Evolutionary conservation across 345 rosid genomes (phyloP).

Genomic region (Turritis glabra): DNA sequence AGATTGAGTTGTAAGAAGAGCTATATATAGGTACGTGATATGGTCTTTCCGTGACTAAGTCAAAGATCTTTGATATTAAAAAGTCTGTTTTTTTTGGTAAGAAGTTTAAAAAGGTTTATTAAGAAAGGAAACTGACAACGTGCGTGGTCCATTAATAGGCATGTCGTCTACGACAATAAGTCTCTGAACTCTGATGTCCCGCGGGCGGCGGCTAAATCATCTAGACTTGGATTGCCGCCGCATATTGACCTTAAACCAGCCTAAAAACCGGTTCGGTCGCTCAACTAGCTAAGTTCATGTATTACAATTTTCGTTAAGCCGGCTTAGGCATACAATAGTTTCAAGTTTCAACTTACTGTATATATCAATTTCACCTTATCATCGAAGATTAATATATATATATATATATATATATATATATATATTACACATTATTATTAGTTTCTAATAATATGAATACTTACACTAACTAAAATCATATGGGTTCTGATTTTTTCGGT

Average conservation of each 20-base stretch:
- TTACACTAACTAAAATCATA: too few relatives aligned
- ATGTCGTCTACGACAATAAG: slow-evolving; percentile 11
- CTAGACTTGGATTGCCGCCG: neutral
- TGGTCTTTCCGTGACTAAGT: slow-evolving; percentile 16
- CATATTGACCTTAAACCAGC: neutral
- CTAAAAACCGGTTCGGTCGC: neutral
- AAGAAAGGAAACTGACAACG: neutral
- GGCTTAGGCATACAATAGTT: neutral
- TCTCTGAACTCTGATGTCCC: neutral
- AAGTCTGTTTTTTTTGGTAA: neutral
- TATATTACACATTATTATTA: too few relatives aligned
- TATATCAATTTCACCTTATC: too few relatives aligned
- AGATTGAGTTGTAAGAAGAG: neutral
- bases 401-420: too few relatives aligned
- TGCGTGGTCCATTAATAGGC: slow-evolving; percentile 14
- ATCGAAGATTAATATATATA: too few relatives aligned
- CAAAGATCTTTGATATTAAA: neutral
- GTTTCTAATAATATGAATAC: too few relatives aligned
- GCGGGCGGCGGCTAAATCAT: slow-evolving; percentile 28
- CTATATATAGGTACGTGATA: slow-evolving; percentile 6
- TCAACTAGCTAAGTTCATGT: neutral
- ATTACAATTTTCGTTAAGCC: neutral
- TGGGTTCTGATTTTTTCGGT: too few relatives aligned
- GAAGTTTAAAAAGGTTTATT: neutral
- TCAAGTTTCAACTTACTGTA: neutral